A percentile compares a stretch with the other conserved stretches of the same genome.
Evolutionary conservation across 495 filamentous ascomycete species (phyloP).

Genomic region (Aspergillus coremiiformis): DNA sequence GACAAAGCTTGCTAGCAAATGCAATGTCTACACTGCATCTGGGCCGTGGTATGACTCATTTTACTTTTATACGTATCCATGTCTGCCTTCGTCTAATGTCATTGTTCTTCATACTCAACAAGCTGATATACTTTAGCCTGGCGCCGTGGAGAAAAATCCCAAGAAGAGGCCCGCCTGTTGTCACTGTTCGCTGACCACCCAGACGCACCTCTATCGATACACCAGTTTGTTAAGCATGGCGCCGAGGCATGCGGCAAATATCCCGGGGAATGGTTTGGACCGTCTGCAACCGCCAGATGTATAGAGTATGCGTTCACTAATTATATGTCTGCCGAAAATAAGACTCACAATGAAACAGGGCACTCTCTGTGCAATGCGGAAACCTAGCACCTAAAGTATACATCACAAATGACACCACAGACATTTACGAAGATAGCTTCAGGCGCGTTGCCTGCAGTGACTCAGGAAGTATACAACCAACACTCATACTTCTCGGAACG

Average conservation of each 20-base stretch:
- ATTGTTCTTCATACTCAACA: background rate
- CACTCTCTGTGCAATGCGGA: constrained; percentile 55
- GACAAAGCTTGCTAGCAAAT: constrained; percentile 89
- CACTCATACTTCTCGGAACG: constrained; percentile 79
- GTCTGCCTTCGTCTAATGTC: background rate
- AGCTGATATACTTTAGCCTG: constrained; percentile 55
- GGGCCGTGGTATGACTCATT: constrained; percentile 59
- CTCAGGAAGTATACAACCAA: constrained; percentile 63
- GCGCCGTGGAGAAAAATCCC: constrained; percentile 52
- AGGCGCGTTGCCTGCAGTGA: constrained; percentile 62
- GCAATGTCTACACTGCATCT: constrained; percentile 61
- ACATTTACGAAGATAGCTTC: constrained; percentile 88
- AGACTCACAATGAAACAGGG: constrained; percentile 44
- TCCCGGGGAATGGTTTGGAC: constrained; percentile 98
- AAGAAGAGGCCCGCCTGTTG: constrained; percentile 66
- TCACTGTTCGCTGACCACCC: constrained; percentile 84
- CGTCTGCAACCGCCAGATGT: constrained; percentile 92
- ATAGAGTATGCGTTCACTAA: constrained; percentile 64
- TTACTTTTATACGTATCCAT: background rate
- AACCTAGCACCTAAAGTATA: constrained; percentile 66
- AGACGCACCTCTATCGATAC: constrained; percentile 85
- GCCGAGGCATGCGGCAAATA: constrained; percentile 85
- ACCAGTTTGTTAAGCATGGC: constrained; percentile 86
- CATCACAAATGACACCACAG: constrained; percentile 78
- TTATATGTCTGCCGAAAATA: too few relatives aligned